phyloP scores from a whole-genome alignment of 129 eudicot species.

The Helianthus tuberosus region DNA sequence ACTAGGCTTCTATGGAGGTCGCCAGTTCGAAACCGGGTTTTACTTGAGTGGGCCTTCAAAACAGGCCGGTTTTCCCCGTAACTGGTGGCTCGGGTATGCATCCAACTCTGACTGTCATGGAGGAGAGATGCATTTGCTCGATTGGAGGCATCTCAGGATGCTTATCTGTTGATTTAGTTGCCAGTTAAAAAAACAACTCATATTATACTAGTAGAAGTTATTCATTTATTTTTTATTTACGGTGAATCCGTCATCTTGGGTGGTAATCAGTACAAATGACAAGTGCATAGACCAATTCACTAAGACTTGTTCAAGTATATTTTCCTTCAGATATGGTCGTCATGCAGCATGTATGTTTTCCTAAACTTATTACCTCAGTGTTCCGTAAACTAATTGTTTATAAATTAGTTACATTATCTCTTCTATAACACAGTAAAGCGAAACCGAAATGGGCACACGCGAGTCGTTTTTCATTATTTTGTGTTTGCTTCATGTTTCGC shows the following conservation, averaged over 20 bases:
- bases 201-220: background rate
- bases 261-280: constrained; percentile 26
- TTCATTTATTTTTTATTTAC: background rate
- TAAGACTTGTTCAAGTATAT: constrained; percentile 41
- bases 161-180: no score
- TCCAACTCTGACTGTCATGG: no score
- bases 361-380: constrained; percentile 24
- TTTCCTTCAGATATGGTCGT: constrained; percentile 39
- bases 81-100: no score
- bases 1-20: no score
- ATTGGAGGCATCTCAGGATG: no score
- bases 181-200: background rate
- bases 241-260: constrained; percentile 14
- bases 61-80: no score
- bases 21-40: no score
- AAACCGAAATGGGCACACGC: constrained; percentile 17
- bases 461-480: constrained; percentile 7
- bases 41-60: no score
- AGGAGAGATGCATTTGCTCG: no score
- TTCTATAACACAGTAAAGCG: background rate
- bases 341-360: constrained; percentile 37
- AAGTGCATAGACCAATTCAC: constrained; percentile 39
- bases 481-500: constrained; percentile 24
- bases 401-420: background rate
- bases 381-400: constrained; percentile 15